Evolutionary conservation across 805 yeast genomes (phyloP), one percentile per base, ranked within the genome.

Genomic region (Blastobotrys mokoenaii): DNA sequence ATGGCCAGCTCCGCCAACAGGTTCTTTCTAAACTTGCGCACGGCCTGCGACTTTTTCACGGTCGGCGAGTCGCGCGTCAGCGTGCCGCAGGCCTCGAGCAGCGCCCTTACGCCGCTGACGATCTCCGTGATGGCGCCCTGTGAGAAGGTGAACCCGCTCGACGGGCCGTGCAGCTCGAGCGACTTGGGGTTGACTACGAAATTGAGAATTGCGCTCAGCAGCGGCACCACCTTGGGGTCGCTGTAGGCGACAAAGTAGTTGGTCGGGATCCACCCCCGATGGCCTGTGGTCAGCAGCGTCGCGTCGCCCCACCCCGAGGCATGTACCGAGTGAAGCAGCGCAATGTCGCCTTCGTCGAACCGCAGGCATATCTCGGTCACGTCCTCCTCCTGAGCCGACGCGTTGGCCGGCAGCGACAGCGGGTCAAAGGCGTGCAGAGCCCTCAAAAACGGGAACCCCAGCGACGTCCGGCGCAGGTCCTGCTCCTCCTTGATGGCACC

Each of bases 261-360:
- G 32, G 65, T 57, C 15, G 72, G 72, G 30, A 69, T 57, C 72
- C 72, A 68, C 38, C 73, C 73, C 10, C 71, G 59, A 12, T 54
- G 53, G 43, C 64, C 65, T 2, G 64, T 50, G 20, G 56, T 46
- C 16, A 66, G 58, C 35, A 63, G 48, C 3, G 71, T 63, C 8
- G 68, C 71, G 45, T 68, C 71, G 20, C 66, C 69, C 73, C 73
- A 68, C 41, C 72, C 73, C 2, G 68, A 57, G n/a, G 60, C 43
- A 46, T 68, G 71, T n/a, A 63, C 53, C 14, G 62, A 54, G 47
- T 67, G 70, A 25, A 67, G 55, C 37, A 61, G 52, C 7, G 63
- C 62, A 27, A 67, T 50, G 41, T 68, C 72, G 16, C 62, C 59
- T 32, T 58, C 60, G 12, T 51, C 54, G 49, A 68, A 66, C 18